A percentile compares a stretch with the other conserved stretches of the same genome.
phyloP scores from a whole-genome alignment of 176 grass and related monocot genomes.

The Stipa capillata region DNA sequence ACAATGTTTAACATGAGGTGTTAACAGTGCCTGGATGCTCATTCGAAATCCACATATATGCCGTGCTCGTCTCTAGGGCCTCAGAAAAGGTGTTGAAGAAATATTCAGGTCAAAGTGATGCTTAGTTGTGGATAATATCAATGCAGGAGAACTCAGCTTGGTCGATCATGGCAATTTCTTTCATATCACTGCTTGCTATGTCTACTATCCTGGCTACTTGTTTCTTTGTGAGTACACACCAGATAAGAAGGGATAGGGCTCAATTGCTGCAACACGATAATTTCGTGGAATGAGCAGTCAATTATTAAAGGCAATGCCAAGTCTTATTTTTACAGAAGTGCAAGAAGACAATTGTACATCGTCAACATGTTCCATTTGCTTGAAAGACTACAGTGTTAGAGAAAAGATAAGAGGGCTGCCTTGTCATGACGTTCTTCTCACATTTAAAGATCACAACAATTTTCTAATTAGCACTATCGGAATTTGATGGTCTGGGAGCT shows the following conservation, averaged over 20 bases:
- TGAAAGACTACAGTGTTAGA: slow-evolving; percentile 79
- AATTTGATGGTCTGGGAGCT: slow-evolving; percentile 6
- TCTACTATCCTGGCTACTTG: slow-evolving; percentile 76
- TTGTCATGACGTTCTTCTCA: slow-evolving; percentile 54
- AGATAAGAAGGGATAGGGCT: slow-evolving; percentile 42
- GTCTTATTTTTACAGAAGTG: slow-evolving; percentile 67
- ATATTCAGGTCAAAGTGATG: slow-evolving; percentile 48
- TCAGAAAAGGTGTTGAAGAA: slow-evolving; percentile 57
- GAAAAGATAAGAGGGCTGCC: slow-evolving; percentile 81
- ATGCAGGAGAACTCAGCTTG: slow-evolving; percentile 50
- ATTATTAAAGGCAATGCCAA: slow-evolving; percentile 87
- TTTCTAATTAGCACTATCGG: background rate
- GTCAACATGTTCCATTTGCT: slow-evolving; percentile 79
- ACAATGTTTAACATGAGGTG: slow-evolving; percentile 6
- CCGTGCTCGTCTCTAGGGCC: slow-evolving; percentile 62
- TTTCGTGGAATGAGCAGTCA: slow-evolving; percentile 83
- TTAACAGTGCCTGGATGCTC: slow-evolving; percentile 86
- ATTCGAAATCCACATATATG: slow-evolving; percentile 57
- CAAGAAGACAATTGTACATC: slow-evolving; percentile 81
- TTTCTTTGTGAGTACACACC: slow-evolving; percentile 73
- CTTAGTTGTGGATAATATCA: slow-evolving; percentile 67
- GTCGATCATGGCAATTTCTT: slow-evolving; percentile 81
- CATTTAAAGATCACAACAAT: background rate
- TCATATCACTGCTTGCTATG: slow-evolving; percentile 81
- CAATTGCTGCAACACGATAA: slow-evolving; percentile 34